Evolutionary conservation across 129 eudicot genomes (phyloP), one percentile per base, ranked within the genome.

Genomic region (Escallonia herrerae): DNA sequence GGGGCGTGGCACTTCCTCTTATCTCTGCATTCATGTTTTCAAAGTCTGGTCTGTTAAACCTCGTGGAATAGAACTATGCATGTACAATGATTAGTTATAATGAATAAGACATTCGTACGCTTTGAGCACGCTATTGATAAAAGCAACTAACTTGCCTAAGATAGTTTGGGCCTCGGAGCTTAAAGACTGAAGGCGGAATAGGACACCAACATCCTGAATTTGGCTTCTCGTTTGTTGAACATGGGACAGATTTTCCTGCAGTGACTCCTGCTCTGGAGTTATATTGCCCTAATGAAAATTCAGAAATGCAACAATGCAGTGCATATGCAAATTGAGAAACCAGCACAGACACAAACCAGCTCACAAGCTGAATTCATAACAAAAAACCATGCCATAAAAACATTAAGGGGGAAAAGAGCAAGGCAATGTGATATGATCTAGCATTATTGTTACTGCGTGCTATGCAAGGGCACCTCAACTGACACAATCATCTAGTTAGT

Each of bases 131-230:
- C 12, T 43, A 40, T 41, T 22, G n/a, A 49, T 3, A 15, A 39
- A 5, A 50, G 66, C 14, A 58, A 73, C n/a, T 42, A 71, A 51
- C 79, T 39, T 78, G 78, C 97, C 82, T 91, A 71, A 87, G 85
- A 74, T 80, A 91, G 65, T 67, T 79, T 45, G 77, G 82, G 8
- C 97, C 90, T 5, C 96, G 79, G 45, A 91, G 86, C 83, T 82
- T 91, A 67, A 91, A 91, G 33, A 78, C 77, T 12, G 97, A 87
- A 51, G 96, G 90, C 15, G 87, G 51, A 57, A 87, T 57, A 44
- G 72, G 45, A 55, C 82, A 82, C 97, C 97, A 91, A 52, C 79
- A 76, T 4, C 95, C 86, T 37, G 74, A 69, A 56, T 62, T 38
- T 51, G 61, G 62, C 66, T 82, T 87, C 57, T 68, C 88, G n/a